Base-by-base conservation (phyloP, 139 green algal species). In the Astrephomene gubernaculifera region DNA sequence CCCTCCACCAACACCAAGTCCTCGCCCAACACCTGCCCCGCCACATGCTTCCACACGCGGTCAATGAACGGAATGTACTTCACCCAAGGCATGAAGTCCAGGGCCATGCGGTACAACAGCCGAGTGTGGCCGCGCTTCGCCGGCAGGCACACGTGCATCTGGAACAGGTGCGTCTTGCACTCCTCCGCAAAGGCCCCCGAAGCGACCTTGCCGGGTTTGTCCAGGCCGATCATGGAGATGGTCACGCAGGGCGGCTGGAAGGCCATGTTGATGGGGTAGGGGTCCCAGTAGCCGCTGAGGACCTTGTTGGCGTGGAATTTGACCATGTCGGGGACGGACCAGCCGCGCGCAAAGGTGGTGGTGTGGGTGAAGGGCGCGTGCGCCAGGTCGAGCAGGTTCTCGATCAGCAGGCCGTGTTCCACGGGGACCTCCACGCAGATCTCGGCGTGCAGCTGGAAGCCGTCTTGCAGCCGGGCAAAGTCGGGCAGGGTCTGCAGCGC, bases 341-440 rank as follows among this genome's bases (percentile, higher is more conserved):
- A 99, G 74, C 96, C 97, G 82, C 95, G 95, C 31, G 97, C 97
- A 92, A 99, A 99, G 39, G 97, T 99, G 68, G 88, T 89, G 29
- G 95, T 98, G 91, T 99, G 97, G 4, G 97, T 99, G 93, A 99
- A 99, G 73, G 97, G 97, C 9, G 97, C 97, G 86, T 99, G 97
- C 0, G 97, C 97, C 36, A 99, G 93, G 89, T 99, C 97, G 39
- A 99, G 91, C 57, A 99, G 92, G 89, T 99, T 99, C 93, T 99
- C 97, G 73, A 99, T 92, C 82, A 99, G 93, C 88, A 99, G 92
- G 14, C 97, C 97, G 85, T 99, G 96, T 91, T 99, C 97, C 64
- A 99, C 97, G 1, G 96, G 96, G 41, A 99, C 96, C 53, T 99
- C 96, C 60, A 99, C 73, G 84, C 92, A 82, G 67, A 98, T 94